phyloP scores from a whole-genome alignment of 169 alveolate species.

The Babesia ovata region DNA sequence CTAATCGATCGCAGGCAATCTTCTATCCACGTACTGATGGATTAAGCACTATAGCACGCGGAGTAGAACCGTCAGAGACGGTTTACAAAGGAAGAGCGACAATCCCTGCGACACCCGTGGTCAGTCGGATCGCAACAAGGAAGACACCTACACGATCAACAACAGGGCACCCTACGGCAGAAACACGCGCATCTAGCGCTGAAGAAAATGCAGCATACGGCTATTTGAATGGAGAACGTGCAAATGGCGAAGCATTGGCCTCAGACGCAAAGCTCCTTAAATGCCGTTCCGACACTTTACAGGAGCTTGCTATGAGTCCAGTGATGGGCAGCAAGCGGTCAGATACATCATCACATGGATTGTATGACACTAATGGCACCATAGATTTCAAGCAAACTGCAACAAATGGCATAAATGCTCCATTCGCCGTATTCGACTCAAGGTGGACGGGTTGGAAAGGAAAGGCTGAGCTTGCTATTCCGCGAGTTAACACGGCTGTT shows the following conservation, averaged over 20 bases:
- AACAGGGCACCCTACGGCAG: not conserved
- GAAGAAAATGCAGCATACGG: not conserved
- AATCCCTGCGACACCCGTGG: not conserved
- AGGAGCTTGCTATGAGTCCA: not conserved
- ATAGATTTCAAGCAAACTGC: not conserved
- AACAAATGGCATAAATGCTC: not conserved
- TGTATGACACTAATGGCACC: not conserved
- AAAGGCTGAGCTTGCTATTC: not conserved
- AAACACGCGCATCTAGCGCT: not conserved
- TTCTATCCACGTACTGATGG: conserved; percentile 2
- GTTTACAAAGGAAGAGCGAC: not conserved
- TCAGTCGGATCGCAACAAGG: not conserved
- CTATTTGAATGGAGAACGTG: too few species aligned
- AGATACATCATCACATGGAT: not conserved
- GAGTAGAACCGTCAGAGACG: not conserved
- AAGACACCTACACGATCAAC: not conserved
- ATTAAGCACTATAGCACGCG: not conserved
- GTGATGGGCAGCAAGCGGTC: not conserved
- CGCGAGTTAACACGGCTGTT: not conserved
- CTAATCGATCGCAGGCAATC: not conserved
- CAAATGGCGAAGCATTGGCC: not conserved
- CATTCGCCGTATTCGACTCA: not conserved
- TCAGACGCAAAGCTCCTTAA: not conserved
- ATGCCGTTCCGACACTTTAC: not conserved
- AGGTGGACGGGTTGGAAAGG: not conserved